Evolutionary conservation across 176 grass and related monocot genomes (phyloP).

Genomic region (Oryza rufipogon): DNA sequence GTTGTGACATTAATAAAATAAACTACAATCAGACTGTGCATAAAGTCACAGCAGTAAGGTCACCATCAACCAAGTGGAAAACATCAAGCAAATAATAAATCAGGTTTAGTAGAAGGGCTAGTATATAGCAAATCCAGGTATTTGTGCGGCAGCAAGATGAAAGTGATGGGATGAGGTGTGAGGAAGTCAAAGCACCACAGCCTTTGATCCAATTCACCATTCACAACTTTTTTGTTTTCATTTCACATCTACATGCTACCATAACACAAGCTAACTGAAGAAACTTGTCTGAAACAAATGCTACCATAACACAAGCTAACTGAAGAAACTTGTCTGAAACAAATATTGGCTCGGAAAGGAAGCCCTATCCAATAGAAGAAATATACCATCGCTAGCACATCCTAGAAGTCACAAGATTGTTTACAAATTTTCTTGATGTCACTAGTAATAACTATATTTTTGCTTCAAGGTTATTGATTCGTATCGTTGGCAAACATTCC

Average conservation of each 20-base stretch:
- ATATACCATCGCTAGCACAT: slow-evolving; percentile 9
- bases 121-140: neutral
- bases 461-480: neutral
- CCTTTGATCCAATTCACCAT: slow-evolving; percentile 1
- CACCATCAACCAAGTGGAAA: neutral
- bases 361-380: slow-evolving; percentile 4
- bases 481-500: neutral
- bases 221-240: neutral
- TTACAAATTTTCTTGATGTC: neutral
- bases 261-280: slow-evolving; percentile 3
- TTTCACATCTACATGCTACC: neutral
- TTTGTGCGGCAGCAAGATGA: neutral
- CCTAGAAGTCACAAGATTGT: neutral
- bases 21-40: neutral
- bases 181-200: slow-evolving; percentile 8
- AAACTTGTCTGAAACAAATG: neutral
- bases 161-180: neutral
- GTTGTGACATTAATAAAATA: slow-evolving; percentile 14
- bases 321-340: neutral
- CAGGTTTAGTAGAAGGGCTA: neutral
- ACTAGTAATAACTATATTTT: neutral
- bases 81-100: slow-evolving; percentile 4
- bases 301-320: slow-evolving; percentile 6
- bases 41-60: slow-evolving; percentile 22
- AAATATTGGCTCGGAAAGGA: neutral